phyloP scores from a whole-genome alignment of 2,329 filamentous ascomycete species.

The Zymoseptoria pseudotritici region DNA sequence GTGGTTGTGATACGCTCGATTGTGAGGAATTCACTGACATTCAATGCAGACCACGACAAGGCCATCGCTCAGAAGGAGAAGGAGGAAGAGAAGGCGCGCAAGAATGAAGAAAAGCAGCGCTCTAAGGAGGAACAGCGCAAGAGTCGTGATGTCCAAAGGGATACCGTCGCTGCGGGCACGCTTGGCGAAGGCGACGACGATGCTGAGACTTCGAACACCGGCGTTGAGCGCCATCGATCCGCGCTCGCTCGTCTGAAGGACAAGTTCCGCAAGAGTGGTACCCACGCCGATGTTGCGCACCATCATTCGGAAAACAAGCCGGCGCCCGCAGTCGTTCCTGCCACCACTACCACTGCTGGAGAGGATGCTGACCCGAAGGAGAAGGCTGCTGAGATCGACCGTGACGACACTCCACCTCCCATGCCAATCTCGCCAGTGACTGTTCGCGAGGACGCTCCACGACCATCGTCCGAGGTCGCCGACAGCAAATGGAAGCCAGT shows the following conservation, averaged over 20 bases:
- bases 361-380: not conserved
- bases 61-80: conserved; percentile 40
- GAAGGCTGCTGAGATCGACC: not conserved
- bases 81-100: conserved; percentile 44
- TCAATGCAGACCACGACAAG: conserved; percentile 47
- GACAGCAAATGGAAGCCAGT: conserved; percentile 5
- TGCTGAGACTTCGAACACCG: conserved; percentile 2
- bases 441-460: conserved; percentile 1
- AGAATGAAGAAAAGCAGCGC: conserved; percentile 46
- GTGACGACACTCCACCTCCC: not conserved
- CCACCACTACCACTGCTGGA: not conserved
- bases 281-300: conserved; percentile 3
- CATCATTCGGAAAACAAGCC: not conserved
- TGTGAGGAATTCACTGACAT: conserved; percentile 5
- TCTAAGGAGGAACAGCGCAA: conserved; percentile 49
- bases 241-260: conserved; percentile 17
- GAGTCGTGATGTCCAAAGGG: conserved; percentile 24
- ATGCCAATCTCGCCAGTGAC: conserved; percentile 1
- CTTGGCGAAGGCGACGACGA: conserved; percentile 8
- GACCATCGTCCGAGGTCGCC: not conserved
- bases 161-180: conserved; percentile 12
- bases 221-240: conserved; percentile 15
- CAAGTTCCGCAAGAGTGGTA: conserved; percentile 14
- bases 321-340: not conserved
- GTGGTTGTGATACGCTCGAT: conserved; percentile 21